These are phyloP conservation scores for Cajanus cajan DNA, from an alignment of 306 rosid genomes.

Conservation along the genomic window DNA sequence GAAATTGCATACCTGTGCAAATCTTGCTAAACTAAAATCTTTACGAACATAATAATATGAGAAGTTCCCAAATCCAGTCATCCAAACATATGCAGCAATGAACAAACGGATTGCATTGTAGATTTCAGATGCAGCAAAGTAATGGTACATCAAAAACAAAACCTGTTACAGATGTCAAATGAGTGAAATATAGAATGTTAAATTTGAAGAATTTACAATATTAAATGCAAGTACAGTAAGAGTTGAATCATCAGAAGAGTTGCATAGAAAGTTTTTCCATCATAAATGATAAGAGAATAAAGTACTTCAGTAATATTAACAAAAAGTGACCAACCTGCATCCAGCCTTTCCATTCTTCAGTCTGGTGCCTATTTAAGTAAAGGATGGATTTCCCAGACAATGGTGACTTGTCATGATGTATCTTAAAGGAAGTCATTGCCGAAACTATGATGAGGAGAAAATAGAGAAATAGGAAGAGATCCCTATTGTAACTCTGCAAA, in stretches of 20 bases:
- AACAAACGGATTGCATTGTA: constrained; percentile 81
- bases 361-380: constrained; percentile 94
- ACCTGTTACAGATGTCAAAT: constrained; percentile 51
- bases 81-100: constrained; percentile 95
- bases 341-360: constrained; percentile 99
- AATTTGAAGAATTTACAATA: background rate
- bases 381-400: constrained; percentile 83
- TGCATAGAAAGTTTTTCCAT: background rate
- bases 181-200: constrained; percentile 28
- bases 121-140: constrained; percentile 83
- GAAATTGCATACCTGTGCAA: constrained; percentile 69
- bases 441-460: constrained; percentile 90
- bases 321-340: constrained; percentile 79
- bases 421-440: constrained; percentile 76
- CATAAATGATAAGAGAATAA: constrained; percentile 16
- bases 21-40: constrained; percentile 89
- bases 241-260: constrained; percentile 22
- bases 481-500: constrained; percentile 93
- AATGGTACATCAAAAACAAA: constrained; percentile 92
- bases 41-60: constrained; percentile 90
- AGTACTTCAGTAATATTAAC: constrained; percentile 12
- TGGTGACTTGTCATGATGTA: constrained; percentile 84
- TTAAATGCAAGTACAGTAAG: constrained; percentile 6
- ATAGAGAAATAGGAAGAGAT: constrained; percentile 82
- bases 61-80: constrained; percentile 99